Percentiles rank a stretch among this genome's conserved stretches.
phyloP scores from a whole-genome alignment of 805 yeast genomes.

The Diddensiella santjacobensis region DNA sequence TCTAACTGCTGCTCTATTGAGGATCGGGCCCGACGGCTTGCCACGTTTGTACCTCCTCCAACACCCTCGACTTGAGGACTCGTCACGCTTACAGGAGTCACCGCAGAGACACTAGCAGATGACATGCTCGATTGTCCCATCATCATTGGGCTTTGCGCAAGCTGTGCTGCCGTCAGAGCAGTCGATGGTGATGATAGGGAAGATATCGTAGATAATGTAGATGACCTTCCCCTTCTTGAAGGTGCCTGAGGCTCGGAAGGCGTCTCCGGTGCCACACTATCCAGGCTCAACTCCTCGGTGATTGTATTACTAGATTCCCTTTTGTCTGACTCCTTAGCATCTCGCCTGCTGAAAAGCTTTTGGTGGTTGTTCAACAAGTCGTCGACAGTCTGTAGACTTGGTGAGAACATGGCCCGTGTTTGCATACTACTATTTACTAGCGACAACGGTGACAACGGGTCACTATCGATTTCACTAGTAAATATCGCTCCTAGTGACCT shows the following conservation, averaged over 20 bases:
- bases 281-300: slow-evolving; percentile 17
- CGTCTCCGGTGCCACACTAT: neutral
- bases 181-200: slow-evolving; percentile 14
- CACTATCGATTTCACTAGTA: neutral
- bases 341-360: slow-evolving; percentile 14
- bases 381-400: slow-evolving; percentile 12
- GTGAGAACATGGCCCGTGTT: slow-evolving; percentile 6
- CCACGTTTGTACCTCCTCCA: too few species aligned
- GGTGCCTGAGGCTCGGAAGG: neutral
- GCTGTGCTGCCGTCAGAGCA: neutral
- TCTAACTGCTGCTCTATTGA: neutral
- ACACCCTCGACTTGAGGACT: slow-evolving; percentile 8
- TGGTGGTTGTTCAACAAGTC: slow-evolving; percentile 16
- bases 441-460: neutral
- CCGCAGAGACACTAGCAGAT: slow-evolving; percentile 8
- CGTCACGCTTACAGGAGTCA: slow-evolving; percentile 17
- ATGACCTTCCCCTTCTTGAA: slow-evolving; percentile 10
- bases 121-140: slow-evolving; percentile 2
- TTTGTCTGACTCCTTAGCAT: neutral
- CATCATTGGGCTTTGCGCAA: neutral
- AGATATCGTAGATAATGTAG: slow-evolving; percentile 14
- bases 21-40: neutral
- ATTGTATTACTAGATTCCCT: slow-evolving; percentile 13
- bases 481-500: neutral
- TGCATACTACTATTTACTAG: neutral